Evolutionary conservation across 140 eudicot genomes (phyloP).

Genomic region (Oenanthe javanica): DNA sequence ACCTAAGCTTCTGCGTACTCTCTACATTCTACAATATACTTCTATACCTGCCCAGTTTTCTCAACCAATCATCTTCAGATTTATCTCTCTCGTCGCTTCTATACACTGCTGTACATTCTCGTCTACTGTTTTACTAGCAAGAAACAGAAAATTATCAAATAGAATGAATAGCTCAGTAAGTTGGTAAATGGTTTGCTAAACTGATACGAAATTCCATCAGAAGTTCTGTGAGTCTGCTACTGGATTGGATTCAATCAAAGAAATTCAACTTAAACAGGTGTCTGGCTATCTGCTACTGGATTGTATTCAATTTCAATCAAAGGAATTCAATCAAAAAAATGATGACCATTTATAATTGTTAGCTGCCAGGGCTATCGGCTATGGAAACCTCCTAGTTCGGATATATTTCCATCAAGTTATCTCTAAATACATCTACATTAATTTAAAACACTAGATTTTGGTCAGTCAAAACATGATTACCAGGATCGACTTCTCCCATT

Average conservation of each 20-base stretch:
- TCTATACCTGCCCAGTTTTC: background rate
- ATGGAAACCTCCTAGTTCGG: background rate
- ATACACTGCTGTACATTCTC: background rate
- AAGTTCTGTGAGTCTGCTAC: background rate
- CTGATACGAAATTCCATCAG: background rate
- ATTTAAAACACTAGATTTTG: background rate
- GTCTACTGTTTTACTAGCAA: background rate
- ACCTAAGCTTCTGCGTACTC: background rate
- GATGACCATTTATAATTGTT: background rate
- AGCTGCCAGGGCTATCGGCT: background rate
- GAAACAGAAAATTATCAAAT: background rate
- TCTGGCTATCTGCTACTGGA: background rate
- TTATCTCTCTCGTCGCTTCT: background rate
- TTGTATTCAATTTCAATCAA: background rate
- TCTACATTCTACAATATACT: background rate
- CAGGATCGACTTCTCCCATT: background rate
- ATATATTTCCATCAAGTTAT: background rate
- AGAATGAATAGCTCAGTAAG: background rate
- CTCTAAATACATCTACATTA: background rate
- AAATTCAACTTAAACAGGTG: background rate
- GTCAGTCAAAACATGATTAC: background rate
- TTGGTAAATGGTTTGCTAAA: background rate
- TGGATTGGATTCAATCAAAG: background rate
- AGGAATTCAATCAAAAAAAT: background rate
- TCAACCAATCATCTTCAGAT: background rate